Percentiles rank a stretch among this genome's conserved stretches.
Conservation (phyloP, 306 rosid genomes). For the Gastrolobium bilobum region DNA sequence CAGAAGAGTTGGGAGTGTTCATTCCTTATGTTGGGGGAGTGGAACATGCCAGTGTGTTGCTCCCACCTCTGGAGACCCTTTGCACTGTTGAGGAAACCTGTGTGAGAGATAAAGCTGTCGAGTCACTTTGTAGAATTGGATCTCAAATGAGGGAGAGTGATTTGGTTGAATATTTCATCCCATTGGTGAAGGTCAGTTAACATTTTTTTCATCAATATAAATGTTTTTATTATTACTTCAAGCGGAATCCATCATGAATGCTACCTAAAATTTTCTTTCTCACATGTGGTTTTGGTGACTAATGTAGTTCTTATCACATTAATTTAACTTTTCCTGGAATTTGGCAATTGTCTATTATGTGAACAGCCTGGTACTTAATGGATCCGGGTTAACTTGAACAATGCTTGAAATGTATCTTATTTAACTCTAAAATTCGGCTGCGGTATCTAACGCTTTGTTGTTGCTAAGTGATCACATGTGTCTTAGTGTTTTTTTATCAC, state of each 20-base stretch:
- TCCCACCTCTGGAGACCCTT: constrained; percentile 88
- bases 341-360: constrained; percentile 17
- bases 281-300: constrained; percentile 23
- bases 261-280: constrained; percentile 3
- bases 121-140: constrained; percentile 92
- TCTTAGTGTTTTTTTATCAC: not conserved
- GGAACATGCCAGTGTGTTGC: constrained; percentile 87
- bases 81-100: constrained; percentile 98
- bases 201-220: constrained; percentile 2
- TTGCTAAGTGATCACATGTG: constrained; percentile 7
- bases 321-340: constrained; percentile 13
- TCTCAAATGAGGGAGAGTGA: constrained; percentile 96
- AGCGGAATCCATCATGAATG: constrained; percentile 35
- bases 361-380: not conserved
- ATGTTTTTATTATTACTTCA: constrained; percentile 22
- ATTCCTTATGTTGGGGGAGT: constrained; percentile 97
- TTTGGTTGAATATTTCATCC: constrained; percentile 85
- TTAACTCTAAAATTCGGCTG: constrained; percentile 25
- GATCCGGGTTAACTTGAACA: constrained; percentile 4
- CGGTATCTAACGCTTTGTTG: constrained; percentile 32
- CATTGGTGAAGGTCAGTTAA: constrained; percentile 86
- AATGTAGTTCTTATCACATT: constrained; percentile 24
- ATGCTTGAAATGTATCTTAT: not conserved
- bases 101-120: constrained; percentile 95
- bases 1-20: constrained; percentile 95